Evolutionary conservation across 2,329 filamentous ascomycete genomes (phyloP), one percentile per base, ranked within the genome.

Genomic region (Pseudogymnoascus sp.): DNA sequence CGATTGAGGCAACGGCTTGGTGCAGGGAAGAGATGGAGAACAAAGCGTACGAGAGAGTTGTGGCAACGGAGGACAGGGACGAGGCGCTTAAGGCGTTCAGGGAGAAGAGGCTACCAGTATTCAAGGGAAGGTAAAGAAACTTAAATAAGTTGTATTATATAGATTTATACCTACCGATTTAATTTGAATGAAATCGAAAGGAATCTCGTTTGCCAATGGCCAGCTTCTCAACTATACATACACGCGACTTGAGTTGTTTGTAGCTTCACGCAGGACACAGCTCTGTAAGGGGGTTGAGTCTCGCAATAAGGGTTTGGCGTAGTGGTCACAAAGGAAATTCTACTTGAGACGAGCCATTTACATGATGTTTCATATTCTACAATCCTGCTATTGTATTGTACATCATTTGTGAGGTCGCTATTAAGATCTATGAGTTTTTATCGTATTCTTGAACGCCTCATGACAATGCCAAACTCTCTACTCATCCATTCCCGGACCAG

Each of bases 41-140:
- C 72, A 79, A 82, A 66, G 91, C 92, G 75, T 97, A 97, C 72
- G 82, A 90, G 69, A 78, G 85, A 23, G 90, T 97, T 3, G 81
- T 96, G 13, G 81, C 79, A 63, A 96, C 90, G 0, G 86, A 92
- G 70, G 94, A 99, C 76, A 80, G 92, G 62, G 78, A 90, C 67
- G 94, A 97, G 79, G 94, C 94, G 34, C 77, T 99, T 64, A 82
- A 76, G 72, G 94, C 94, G 0, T 99, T 99, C 75, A 79, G 76
- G 59, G 86, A 89, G 76, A 89, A 89, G 79, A 80, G 86, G 67
- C 85, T 81, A 73, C 85, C 85, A 13, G 76, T 77, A n/a, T 89
- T 88, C 69, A 84, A 77, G 66, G 85, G 85, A 10, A 71, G 75
- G 66, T 80, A 71, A 73, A 56, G n/a, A 52, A 33, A 3, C 5